Base-by-base conservation (phyloP, 768 basidiomycete species). In the Dacryopinax primogenitus region DNA sequence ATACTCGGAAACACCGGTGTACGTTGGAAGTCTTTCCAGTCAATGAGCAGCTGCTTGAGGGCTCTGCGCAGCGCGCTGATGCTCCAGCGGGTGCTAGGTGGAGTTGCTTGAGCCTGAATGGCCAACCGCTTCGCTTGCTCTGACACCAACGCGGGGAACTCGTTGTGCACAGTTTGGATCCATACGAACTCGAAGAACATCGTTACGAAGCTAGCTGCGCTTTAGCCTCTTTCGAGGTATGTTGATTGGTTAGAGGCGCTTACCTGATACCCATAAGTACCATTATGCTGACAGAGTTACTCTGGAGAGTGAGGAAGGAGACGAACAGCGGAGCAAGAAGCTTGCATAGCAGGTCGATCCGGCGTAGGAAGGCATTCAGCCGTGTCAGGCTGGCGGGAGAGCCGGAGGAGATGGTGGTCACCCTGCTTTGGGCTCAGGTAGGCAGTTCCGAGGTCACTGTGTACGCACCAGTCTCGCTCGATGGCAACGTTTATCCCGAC, bases 301-400 rank as follows among this genome's bases (percentile, higher is more conserved):
- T 58, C 51, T 58, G 26, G 13, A 58, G 51, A 0, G 81, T 79
- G 41, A 83, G 72, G 9, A 78, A 71, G 0, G 80, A 81, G 2
- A 81, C 81, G 65, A 84, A 80, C 2, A 83, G 72, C 0, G 82
- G 82, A 0, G 81, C 76, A 1, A 80, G 58, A 3, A 84, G 77
- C 68, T 82, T 80, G 70, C 78, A 81, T 3, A 80, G 69, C 0
- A 84, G 74, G 67, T 84, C 79, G 21, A 73, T 68, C 2, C 73
- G 69, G 1, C 74, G 72, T 2, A 75, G 66, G 61, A 67, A 77
- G 2, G 80, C 78, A 67, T 83, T 83, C 26, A 83, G 69, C 18
- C 68, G 74, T 0, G 79, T 78, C 9, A 83, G 73, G 1, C 67
- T 67, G 0, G 66, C 68, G 0, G 75, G 71, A 28, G 74, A 74